Evolutionary conservation across 305 asterid species (phyloP).

Genomic region (Plantago lanceolata): DNA sequence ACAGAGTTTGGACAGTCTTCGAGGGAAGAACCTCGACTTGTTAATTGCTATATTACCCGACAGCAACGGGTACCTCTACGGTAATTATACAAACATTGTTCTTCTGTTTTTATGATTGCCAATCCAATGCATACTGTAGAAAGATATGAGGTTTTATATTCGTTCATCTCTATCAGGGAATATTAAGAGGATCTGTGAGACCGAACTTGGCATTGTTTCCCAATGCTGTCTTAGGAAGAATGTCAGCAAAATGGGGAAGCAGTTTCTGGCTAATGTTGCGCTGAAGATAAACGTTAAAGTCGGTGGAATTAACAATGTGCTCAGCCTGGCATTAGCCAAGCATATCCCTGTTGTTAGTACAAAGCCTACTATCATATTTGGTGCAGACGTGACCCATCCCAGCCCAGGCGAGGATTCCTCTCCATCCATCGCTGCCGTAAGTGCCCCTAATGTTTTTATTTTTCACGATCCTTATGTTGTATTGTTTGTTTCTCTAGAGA

Average conservation of each 20-base stretch:
- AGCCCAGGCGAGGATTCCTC: constrained; percentile 98
- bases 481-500: background rate
- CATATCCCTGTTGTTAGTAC: constrained; percentile 92
- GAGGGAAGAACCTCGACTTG: constrained; percentile 78
- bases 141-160: background rate
- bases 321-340: constrained; percentile 75
- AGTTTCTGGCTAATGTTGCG: constrained; percentile 86
- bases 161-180: constrained; percentile 50
- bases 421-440: constrained; percentile 97
- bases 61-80: constrained; percentile 89
- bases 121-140: constrained; percentile 13
- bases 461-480: no score
- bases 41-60: constrained; percentile 81
- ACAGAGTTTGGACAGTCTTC: constrained; percentile 51
- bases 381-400: constrained; percentile 98
- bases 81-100: constrained; percentile 31
- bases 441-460: constrained; percentile 14
- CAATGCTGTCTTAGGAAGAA: constrained; percentile 94
- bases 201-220: constrained; percentile 91
- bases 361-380: constrained; percentile 90
- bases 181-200: constrained; percentile 86
- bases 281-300: constrained; percentile 87
- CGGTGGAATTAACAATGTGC: constrained; percentile 92
- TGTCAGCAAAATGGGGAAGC: constrained; percentile 74
- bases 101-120: background rate